Conservation (phyloP, 2,329 filamentous ascomycete genomes). For the Trichoderma endophyticum region DNA sequence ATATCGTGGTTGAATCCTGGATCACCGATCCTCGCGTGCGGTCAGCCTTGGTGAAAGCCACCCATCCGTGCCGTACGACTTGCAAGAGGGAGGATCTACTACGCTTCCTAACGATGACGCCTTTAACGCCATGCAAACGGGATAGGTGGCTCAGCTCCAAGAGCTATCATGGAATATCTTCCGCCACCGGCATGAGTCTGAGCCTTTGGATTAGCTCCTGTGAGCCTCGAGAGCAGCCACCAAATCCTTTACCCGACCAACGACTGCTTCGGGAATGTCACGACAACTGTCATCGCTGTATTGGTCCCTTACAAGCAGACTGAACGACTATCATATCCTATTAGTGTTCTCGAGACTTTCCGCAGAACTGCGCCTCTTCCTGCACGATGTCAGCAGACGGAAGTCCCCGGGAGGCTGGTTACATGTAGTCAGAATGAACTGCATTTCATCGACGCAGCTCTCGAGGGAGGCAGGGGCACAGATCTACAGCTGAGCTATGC, state of each 20-base stretch:
- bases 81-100: neutral
- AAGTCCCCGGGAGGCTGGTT: conserved; percentile 35
- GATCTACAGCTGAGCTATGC: conserved; percentile 29
- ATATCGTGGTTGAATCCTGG: neutral
- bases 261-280: conserved; percentile 34
- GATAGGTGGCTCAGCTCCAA: conserved; percentile 20
- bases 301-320: conserved; percentile 34
- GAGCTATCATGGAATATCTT: conserved; percentile 25
- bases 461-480: conserved; percentile 42
- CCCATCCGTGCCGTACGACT: neutral
- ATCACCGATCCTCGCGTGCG: neutral
- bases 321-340: conserved; percentile 38
- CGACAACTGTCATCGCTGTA: conserved; percentile 38
- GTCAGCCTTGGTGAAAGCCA: neutral
- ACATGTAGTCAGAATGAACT: conserved; percentile 23
- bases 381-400: conserved; percentile 24
- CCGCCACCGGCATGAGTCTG: conserved; percentile 24
- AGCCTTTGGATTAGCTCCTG: conserved; percentile 22
- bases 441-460: conserved; percentile 26
- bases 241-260: conserved; percentile 42
- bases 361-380: conserved; percentile 33
- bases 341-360: conserved; percentile 40
- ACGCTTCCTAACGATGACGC: conserved; percentile 19
- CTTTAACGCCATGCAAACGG: conserved; percentile 23
- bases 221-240: conserved; percentile 23